phyloP scores from a whole-genome alignment of 345 rosid species.

The Ceriops zippeliana region DNA sequence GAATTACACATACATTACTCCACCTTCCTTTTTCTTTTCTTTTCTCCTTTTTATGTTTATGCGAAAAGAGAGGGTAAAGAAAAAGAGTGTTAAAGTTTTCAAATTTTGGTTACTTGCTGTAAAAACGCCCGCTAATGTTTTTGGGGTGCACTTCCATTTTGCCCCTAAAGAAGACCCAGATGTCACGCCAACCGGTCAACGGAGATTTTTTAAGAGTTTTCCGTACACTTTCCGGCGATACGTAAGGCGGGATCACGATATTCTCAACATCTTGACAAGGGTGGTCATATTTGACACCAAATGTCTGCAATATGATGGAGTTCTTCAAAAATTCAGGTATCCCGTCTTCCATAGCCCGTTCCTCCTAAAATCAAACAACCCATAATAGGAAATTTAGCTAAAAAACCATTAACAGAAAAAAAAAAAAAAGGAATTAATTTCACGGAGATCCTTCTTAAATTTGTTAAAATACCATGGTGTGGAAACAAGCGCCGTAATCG shows the following conservation, averaged over 20 bases:
- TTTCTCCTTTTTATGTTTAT: too few species aligned
- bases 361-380: slow-evolving; percentile 45
- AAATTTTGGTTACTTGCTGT: slow-evolving; percentile 67
- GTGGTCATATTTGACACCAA: slow-evolving; percentile 76
- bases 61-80: too few species aligned
- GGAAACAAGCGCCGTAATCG: slow-evolving; percentile 91
- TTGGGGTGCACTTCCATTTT: slow-evolving; percentile 98
- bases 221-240: slow-evolving; percentile 55
- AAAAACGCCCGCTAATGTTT: slow-evolving; percentile 78
- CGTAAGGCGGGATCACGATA: slow-evolving; percentile 81
- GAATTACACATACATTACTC: too few species aligned
- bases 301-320: slow-evolving; percentile 81
- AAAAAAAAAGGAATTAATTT: background rate
- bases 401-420: background rate
- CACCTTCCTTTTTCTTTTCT: too few species aligned
- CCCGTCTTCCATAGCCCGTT: slow-evolving; percentile 71
- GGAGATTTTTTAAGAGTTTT: slow-evolving; percentile 41
- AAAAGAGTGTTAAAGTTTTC: too few species aligned
- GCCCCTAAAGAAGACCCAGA: slow-evolving; percentile 85
- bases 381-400: background rate
- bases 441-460: background rate
- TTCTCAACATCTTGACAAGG: slow-evolving; percentile 84
- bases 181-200: slow-evolving; percentile 53
- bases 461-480: slow-evolving; percentile 58
- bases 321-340: slow-evolving; percentile 77